Base-by-base conservation (phyloP, 2,329 filamentous ascomycete species). In the Fusarium nurragi region DNA sequence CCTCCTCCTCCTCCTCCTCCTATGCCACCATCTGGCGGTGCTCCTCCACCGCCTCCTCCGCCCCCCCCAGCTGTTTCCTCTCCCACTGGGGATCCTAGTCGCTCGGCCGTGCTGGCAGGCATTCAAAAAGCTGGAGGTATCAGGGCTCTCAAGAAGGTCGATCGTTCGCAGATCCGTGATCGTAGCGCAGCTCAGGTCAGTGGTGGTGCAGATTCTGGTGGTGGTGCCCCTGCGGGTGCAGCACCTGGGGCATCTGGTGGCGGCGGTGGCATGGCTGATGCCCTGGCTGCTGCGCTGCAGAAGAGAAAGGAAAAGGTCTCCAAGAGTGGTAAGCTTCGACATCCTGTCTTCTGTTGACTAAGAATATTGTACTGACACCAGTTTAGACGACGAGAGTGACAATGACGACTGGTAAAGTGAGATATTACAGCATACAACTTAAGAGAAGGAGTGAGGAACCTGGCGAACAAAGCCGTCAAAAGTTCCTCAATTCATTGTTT, bases 221-320 rank as follows among this genome's bases (percentile, higher is more conserved):
- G 83, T 25, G 83, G 81, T 69, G 83, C 81, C 36, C 70, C 83
- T 57, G 79, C 85, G 55, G 80, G 86, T 53, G 79, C 85, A 41
- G 84, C 84, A 22, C 76, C 83, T 39, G 76, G 81, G 45, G 79
- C 84, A 43, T 77, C 81, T n/a, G 84, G 84, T 39, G 84, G 82
- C 18, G 84, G 86, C 12, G 86, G 88, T 54, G 89, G 87, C 32
- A 87, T 97, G 84, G 92, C 93, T 21, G 92, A 90, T 79, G 94
- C 93, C 44, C 80, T 97, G 70, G 92, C 92, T 59, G 90, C 88
- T 60, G 91, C 90, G 55, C 78, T 94, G 71, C 87, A 90, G 74
- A 91, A 92, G 80, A 86, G 94, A 77, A 97, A 97, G 83, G 88
- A 93, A 78, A 97, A 97, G 83, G 94, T 97, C 76, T 92, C 92